Base-by-base conservation (phyloP, 768 basidiomycete genomes). In the Russula vinacea region DNA sequence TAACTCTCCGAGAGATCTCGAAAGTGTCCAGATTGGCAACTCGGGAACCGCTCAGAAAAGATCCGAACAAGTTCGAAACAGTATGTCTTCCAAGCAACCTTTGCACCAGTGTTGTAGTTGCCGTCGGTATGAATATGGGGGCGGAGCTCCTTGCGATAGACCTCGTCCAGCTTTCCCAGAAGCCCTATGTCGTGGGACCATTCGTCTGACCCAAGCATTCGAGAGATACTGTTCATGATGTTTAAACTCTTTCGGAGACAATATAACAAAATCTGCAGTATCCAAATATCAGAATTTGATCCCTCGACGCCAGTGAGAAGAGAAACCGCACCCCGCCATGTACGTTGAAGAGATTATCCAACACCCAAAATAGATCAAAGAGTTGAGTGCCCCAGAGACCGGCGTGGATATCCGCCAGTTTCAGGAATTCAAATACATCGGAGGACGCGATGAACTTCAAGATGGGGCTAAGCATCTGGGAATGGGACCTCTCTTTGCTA, bases 241-340 rank as follows among this genome's bases (percentile, higher is more conserved):
- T 22, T 33, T 19, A 65, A 32, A 2, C 55, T 52, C 19, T 56
- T 35, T 33, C 22, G 54, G 33, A 65, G 55, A 40, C 60, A 62
- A 39, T 63, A 19, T 26, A 56, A 44, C 52, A 65, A 11, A 26
- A 65, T 62, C 64, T 62, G 50, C 44, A 3, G 19, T 3, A 44
- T 17, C 14, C 10, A 0, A 35, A 26, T 1, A 22, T 62, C 7
- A 62, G 54, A 40, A 29, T 29, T 0, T 4, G 7, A 53, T 7
- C 26, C 50, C 32, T 19, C 29, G 22, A 49, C 22, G 13, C 9
- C 2, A 24, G 47, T 13, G 7, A 17, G 5, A 44, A 44, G 8
- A n/a, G 11, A 32, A 29, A 16, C 26, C 64, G 11, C 39, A 57
- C 64, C 55, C 64, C 64, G 40, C 64, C 64, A 45, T 65, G 64